These are phyloP conservation scores for Nakaseomyces glabratus DNA, from an alignment of 1,139 yeast genomes.

Conservation along the genomic window DNA sequence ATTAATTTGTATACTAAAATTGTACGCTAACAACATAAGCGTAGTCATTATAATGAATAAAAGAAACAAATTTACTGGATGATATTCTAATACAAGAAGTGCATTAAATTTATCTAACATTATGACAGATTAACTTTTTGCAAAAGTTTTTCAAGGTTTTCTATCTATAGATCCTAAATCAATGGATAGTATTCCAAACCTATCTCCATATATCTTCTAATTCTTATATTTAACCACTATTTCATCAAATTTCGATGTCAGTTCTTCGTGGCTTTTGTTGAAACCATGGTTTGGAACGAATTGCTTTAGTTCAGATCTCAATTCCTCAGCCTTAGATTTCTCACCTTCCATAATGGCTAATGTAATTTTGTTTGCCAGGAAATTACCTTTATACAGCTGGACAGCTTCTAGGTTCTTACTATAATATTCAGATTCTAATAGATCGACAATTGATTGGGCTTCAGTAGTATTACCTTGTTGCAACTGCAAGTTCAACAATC, in stretches of 20 bases:
- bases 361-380: slow-evolving; percentile 47
- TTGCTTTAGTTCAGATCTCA: slow-evolving; percentile 37
- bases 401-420: slow-evolving; percentile 23
- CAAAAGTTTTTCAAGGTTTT: too few species aligned
- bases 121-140: too few species aligned
- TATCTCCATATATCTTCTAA: too few species aligned
- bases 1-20: too few species aligned
- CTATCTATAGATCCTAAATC: too few species aligned
- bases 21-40: too few species aligned
- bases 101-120: too few species aligned
- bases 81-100: too few species aligned
- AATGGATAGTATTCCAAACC: too few species aligned
- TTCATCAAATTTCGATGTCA: slow-evolving; percentile 43
- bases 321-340: slow-evolving; percentile 32
- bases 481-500: slow-evolving; percentile 33
- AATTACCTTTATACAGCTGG: slow-evolving; percentile 33
- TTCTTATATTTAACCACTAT: slow-evolving; percentile 42
- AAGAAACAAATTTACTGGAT: too few species aligned
- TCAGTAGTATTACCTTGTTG: slow-evolving; percentile 37
- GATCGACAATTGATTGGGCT: slow-evolving; percentile 33
- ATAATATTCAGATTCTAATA: slow-evolving; percentile 28
- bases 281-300: slow-evolving; percentile 41
- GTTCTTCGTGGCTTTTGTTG: slow-evolving; percentile 39
- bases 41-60: too few species aligned
- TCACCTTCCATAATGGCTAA: slow-evolving; percentile 42